phyloP scores from a whole-genome alignment of 768 basidiomycete species.

The Solioccasus polychromus region DNA sequence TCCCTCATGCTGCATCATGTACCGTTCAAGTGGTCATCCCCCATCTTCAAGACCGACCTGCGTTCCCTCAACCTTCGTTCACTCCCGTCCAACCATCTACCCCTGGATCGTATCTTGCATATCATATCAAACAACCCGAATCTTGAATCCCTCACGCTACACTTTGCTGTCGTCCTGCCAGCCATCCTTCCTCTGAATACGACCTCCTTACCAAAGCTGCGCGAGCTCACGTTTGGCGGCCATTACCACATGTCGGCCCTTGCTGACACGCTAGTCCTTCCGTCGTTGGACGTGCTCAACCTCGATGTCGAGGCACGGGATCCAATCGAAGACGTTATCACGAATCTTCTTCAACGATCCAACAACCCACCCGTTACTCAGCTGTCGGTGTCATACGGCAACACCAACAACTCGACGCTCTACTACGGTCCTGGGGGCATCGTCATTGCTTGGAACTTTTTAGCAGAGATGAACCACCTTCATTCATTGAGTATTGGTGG shows the following conservation, averaged over 20 bases:
- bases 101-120: constrained; percentile 66
- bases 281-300: constrained; percentile 53
- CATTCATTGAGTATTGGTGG: constrained; percentile 62
- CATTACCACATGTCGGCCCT: constrained; percentile 63
- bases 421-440: constrained; percentile 60
- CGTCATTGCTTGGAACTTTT: constrained; percentile 65
- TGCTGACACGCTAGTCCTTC: constrained; percentile 58
- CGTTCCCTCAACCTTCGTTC: constrained; percentile 61
- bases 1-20: constrained; percentile 66
- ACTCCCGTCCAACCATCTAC: constrained; percentile 58
- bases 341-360: constrained; percentile 58
- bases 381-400: constrained; percentile 62
- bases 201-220: constrained; percentile 53
- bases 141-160: constrained; percentile 55
- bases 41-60: constrained; percentile 61
- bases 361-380: constrained; percentile 52
- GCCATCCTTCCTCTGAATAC: constrained; percentile 61
- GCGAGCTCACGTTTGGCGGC: constrained; percentile 58
- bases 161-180: constrained; percentile 59
- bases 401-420: constrained; percentile 36
- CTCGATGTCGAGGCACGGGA: constrained; percentile 76
- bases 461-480: constrained; percentile 56
- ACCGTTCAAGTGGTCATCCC: constrained; percentile 77
- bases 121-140: constrained; percentile 57
- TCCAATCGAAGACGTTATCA: constrained; percentile 69